Evolutionary conservation across 495 filamentous ascomycete species (phyloP).

Genomic region (Xylaria castorea): DNA sequence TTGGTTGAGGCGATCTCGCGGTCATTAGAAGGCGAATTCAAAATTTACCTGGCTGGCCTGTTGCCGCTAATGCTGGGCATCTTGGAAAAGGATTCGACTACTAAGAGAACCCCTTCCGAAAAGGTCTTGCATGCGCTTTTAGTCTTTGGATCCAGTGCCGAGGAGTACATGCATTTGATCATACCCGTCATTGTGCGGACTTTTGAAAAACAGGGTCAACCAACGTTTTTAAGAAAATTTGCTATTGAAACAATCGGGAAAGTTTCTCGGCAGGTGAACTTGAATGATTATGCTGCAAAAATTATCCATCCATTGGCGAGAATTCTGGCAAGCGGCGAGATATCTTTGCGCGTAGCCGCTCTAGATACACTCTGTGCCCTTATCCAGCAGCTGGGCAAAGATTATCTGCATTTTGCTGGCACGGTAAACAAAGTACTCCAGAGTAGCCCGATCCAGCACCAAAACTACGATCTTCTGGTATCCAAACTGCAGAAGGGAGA

Average conservation of each 20-base stretch:
- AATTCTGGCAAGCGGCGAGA: slow-evolving; percentile 74
- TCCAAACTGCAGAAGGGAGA: slow-evolving; percentile 94
- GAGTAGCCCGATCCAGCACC: slow-evolving; percentile 75
- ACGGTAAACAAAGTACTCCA: slow-evolving; percentile 82
- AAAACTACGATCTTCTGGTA: slow-evolving; percentile 88
- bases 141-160: slow-evolving; percentile 93
- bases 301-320: slow-evolving; percentile 90
- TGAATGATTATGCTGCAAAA: slow-evolving; percentile 93
- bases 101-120: slow-evolving; percentile 77
- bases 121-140: slow-evolving; percentile 93
- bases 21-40: slow-evolving; percentile 95
- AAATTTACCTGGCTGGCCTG: slow-evolving; percentile 85
- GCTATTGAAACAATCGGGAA: slow-evolving; percentile 95
- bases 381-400: slow-evolving; percentile 92
- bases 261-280: slow-evolving; percentile 94
- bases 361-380: slow-evolving; percentile 94
- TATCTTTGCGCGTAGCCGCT: slow-evolving; percentile 79
- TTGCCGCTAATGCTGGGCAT: slow-evolving; percentile 92
- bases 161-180: slow-evolving; percentile 99
- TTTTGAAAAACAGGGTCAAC: slow-evolving; percentile 84
- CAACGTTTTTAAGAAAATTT: slow-evolving; percentile 75
- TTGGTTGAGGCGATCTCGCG: slow-evolving; percentile 92
- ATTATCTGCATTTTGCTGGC: slow-evolving; percentile 91
- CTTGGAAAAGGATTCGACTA: slow-evolving; percentile 82
- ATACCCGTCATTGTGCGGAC: slow-evolving; percentile 93